A percentile compares a stretch with the other conserved stretches of the same genome.
Evolutionary conservation across 1,284 basidiomycete species (phyloP).

Genomic region (Puccinia novopanici): DNA sequence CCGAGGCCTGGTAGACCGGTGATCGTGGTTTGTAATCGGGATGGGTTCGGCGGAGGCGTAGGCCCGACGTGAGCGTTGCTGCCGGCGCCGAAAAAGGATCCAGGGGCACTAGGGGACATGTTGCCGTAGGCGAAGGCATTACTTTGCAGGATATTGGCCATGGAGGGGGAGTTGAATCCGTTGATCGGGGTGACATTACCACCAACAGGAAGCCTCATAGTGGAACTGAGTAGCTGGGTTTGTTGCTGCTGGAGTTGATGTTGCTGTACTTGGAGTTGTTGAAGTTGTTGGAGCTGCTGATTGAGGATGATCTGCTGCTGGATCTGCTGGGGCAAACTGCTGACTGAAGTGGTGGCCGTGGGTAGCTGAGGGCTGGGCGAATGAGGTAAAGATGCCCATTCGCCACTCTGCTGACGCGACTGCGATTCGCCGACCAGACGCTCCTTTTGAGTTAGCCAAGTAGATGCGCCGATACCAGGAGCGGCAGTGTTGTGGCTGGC

Average conservation of each 20-base stretch:
- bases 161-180: slow-evolving; percentile 15
- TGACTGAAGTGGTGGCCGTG: slow-evolving; percentile 63
- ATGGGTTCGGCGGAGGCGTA: slow-evolving; percentile 29
- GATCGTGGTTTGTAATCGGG: slow-evolving; percentile 45
- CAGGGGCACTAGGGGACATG: slow-evolving; percentile 4
- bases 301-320: slow-evolving; percentile 43
- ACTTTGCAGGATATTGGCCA: slow-evolving; percentile 20
- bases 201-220: slow-evolving; percentile 55
- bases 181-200: slow-evolving; percentile 51
- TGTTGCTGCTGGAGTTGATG: slow-evolving; percentile 50
- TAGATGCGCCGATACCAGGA: slow-evolving; percentile 63
- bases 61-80: background rate
- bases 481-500: slow-evolving; percentile 59
- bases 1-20: slow-evolving; percentile 30
- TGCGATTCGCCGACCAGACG: slow-evolving; percentile 65
- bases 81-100: background rate
- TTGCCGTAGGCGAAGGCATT: background rate
- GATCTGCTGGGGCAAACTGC: slow-evolving; percentile 36
- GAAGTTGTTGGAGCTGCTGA: slow-evolving; percentile 49
- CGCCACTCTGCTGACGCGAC: slow-evolving; percentile 10
- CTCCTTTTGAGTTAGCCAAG: slow-evolving; percentile 64
- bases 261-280: slow-evolving; percentile 51
- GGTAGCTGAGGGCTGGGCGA: slow-evolving; percentile 62
- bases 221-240: slow-evolving; percentile 45
- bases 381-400: slow-evolving; percentile 23